Conservation (phyloP, 768 basidiomycete genomes). For the Podaxis mareebaensis region DNA sequence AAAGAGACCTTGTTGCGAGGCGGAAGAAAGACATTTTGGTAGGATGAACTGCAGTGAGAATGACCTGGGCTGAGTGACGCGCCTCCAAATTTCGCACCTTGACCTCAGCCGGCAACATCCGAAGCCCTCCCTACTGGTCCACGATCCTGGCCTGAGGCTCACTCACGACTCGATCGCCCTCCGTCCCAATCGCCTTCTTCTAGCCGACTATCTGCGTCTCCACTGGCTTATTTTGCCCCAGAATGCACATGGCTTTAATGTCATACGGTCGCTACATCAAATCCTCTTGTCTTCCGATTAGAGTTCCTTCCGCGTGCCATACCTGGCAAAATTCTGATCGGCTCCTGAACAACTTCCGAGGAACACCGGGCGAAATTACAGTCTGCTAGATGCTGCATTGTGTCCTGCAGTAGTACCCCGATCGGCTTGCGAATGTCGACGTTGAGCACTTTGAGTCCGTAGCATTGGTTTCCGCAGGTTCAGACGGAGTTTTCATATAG, state of each 20-base stretch:
- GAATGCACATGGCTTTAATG: not conserved
- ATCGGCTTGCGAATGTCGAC: too few relatives aligned
- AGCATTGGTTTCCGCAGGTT: too few relatives aligned
- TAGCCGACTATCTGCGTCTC: slow-evolving; percentile 12
- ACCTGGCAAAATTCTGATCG: not conserved
- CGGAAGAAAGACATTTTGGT: slow-evolving; percentile 57
- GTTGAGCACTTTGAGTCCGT: too few relatives aligned
- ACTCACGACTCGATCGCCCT: not conserved
- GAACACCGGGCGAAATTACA: not conserved
- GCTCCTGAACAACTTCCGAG: not conserved
- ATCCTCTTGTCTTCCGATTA: not conserved
- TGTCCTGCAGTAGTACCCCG: too few relatives aligned
- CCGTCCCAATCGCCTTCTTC: not conserved
- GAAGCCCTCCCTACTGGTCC: not conserved
- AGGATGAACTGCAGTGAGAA: slow-evolving; percentile 10
- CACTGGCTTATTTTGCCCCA: too few relatives aligned
- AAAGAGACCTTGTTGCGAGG: slow-evolving; percentile 47
- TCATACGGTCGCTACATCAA: not conserved
- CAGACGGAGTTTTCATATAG: too few relatives aligned
- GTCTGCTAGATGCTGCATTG: too few relatives aligned
- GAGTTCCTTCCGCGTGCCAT: not conserved
- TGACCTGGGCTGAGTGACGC: slow-evolving; percentile 8
- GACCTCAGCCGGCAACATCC: slow-evolving; percentile 15
- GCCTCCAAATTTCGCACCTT: slow-evolving; percentile 1
- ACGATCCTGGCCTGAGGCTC: slow-evolving; percentile 2